Evolutionary conservation across 2,329 filamentous ascomycete species (phyloP).

Genomic region (Huntiella abstrusa): DNA sequence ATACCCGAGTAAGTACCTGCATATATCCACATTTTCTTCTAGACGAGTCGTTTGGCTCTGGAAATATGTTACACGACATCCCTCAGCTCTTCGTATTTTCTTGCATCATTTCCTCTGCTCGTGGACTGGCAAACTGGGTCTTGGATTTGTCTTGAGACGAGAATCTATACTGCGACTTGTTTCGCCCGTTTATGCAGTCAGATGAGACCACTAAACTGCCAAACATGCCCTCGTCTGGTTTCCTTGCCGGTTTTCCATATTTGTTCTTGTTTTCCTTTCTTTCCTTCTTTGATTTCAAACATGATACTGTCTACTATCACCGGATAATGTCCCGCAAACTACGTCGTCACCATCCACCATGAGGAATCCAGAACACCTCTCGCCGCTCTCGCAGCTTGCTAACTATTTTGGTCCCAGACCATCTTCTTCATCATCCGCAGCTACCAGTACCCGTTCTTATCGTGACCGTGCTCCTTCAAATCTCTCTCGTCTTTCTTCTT

Average conservation of each 20-base stretch:
- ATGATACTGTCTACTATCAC: background rate
- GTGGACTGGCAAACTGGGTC: background rate
- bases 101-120: background rate
- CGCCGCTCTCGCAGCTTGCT: constrained; percentile 4
- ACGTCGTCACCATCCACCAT: background rate
- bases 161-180: too few species aligned
- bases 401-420: constrained; percentile 5
- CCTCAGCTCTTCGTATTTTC: background rate
- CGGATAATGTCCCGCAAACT: background rate
- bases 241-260: background rate
- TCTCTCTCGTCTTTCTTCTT: background rate
- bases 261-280: background rate
- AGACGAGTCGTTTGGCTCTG: background rate
- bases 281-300: background rate
- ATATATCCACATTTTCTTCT: background rate
- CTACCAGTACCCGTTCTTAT: background rate
- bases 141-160: too few species aligned
- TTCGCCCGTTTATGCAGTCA: too few species aligned
- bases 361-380: background rate
- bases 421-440: background rate
- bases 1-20: too few species aligned
- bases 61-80: background rate
- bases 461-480: background rate
- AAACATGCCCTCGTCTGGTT: background rate
- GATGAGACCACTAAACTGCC: too few species aligned